phyloP scores from a whole-genome alignment of 805 yeast species.

The Yamadazyma tumulicola region DNA sequence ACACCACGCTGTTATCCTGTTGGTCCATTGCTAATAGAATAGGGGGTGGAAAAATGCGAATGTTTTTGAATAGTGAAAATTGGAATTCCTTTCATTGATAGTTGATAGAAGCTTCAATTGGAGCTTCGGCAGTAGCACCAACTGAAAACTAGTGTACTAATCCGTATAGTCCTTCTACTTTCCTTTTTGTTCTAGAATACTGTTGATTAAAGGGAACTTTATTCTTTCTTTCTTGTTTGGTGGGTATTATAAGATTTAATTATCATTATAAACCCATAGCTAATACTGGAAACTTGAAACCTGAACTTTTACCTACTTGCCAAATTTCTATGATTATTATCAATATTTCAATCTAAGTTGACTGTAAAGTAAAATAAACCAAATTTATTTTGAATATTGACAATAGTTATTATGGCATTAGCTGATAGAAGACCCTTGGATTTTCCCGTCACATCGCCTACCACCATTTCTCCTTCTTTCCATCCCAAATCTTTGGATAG shows the following conservation, averaged over 20 bases:
- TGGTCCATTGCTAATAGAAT: too few species aligned
- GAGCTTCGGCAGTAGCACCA: neutral
- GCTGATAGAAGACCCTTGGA: conserved; percentile 65
- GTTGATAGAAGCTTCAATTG: neutral
- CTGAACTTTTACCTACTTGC: too few species aligned
- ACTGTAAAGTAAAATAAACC: too few species aligned
- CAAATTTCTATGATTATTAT: too few species aligned
- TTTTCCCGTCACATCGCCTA: conserved; percentile 47
- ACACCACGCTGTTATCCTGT: too few species aligned
- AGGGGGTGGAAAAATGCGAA: too few species aligned
- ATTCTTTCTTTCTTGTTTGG: conserved; percentile 10
- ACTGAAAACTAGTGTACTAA: neutral
- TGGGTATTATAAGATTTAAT: conserved; percentile 15
- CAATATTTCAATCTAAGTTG: too few species aligned
- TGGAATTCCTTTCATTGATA: too few species aligned
- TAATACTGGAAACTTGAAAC: too few species aligned
- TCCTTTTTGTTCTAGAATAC: conserved; percentile 4
- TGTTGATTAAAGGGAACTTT: conserved; percentile 7
- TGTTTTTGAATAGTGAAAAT: too few species aligned
- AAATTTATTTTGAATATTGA: too few species aligned
- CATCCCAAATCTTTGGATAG: conserved; percentile 24
- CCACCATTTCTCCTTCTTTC: conserved; percentile 40
- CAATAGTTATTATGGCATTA: conserved; percentile 62
- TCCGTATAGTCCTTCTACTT: conserved; percentile 8
- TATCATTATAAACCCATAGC: conserved; percentile 13